Percentiles rank a stretch among this genome's conserved stretches.
These are phyloP conservation scores for Bipolaris sorokiniana DNA, from an alignment of 2,329 filamentous ascomycete genomes.

Conservation along the genomic window DNA sequence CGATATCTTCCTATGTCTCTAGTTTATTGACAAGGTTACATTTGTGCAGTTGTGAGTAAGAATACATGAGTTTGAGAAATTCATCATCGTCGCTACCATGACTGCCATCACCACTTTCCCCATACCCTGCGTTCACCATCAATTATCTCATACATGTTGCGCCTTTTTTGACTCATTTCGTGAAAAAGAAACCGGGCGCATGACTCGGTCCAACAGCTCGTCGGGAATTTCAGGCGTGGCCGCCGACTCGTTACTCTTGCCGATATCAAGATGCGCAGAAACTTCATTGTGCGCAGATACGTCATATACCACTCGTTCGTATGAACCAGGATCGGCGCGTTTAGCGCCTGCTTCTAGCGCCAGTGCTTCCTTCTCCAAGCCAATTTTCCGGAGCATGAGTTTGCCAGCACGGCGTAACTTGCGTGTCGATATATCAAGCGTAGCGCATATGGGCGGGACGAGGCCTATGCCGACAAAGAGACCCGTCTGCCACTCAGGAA, in stretches of 20 bases:
- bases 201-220: constrained; percentile 1
- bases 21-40: not conserved
- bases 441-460: constrained; percentile 1
- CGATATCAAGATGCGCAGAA: not conserved
- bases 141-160: constrained; percentile 9
- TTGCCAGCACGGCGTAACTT: constrained; percentile 12
- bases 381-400: not conserved
- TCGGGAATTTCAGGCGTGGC: not conserved
- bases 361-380: not conserved
- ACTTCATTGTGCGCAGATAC: not conserved
- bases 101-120: not conserved
- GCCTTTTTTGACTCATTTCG: not conserved
- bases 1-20: too few relatives aligned
- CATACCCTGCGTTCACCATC: not conserved
- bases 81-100: not conserved
- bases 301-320: not conserved
- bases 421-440: constrained; percentile 10
- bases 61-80: not conserved
- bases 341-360: not conserved
- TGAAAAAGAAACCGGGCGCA: constrained; percentile 10
- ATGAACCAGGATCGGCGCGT: not conserved
- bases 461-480: constrained; percentile 12
- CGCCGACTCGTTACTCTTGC: not conserved
- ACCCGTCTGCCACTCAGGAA: constrained; percentile 4
- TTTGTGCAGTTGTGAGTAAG: not conserved